Evolutionary conservation across 805 yeast genomes (phyloP), one percentile per base, ranked within the genome.

Genomic region (Wickerhamiella sergipiensis): DNA sequence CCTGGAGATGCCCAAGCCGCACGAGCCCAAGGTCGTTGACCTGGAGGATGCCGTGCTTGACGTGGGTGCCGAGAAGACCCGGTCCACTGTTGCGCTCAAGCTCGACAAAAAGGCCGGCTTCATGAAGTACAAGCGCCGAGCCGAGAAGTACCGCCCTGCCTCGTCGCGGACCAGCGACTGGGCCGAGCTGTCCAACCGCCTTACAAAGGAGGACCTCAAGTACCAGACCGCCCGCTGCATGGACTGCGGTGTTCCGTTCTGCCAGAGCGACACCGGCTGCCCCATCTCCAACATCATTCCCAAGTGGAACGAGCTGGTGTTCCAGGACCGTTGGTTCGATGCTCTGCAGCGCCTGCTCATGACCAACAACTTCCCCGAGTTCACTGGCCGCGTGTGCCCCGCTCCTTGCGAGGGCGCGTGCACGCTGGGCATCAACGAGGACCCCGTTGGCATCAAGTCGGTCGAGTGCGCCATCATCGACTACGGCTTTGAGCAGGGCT

Each of bases 231-330:
- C 97, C 15, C 80, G 98, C 69, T 90, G 98, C 77, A 90, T 92
- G 95, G 97, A 90, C 71, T 90, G 98, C 75, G 98, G 98, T 74
- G 94, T 92, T 61, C 98, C 98, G 53, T 90, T 90, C 79, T 90
- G 98, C 75, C 94, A 90, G 64, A 83, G 95, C 46, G 97, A 90
- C 68, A 85, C 95, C 44, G 98, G 98, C 53, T 90, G 98, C 73
- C 98, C 98, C 50, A 84, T 90, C 58, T 88, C 97, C 50, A 90
- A 90, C 70, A 81, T 90, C 60, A 90, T 90, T 73, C 98, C 98
- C 56, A 89, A 90, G 71, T 92, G 96, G 90, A 92, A 90, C 68
- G 97, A 89, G 67, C 77, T 92, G 59, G 95, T 90, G 18, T 90
- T 88, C 79, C 79, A 88, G 68, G 90, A 87, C 68, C 80, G 90